These are phyloP conservation scores for Knoxdaviesia capensis DNA, from an alignment of 2,329 filamentous ascomycete species.

Conservation along the genomic window DNA sequence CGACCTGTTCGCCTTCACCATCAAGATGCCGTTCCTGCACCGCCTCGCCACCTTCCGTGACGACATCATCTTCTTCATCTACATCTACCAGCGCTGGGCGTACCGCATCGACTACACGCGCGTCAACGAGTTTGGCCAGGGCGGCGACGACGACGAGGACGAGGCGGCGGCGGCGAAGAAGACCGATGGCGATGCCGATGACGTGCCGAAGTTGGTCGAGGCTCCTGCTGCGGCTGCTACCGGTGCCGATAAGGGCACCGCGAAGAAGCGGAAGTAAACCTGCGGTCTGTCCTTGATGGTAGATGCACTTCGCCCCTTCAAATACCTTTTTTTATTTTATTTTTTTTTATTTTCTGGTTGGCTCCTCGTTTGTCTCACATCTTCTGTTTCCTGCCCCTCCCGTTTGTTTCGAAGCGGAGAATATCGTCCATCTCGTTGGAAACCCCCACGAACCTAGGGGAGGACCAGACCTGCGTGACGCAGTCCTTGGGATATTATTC, in stretches of 20 bases:
- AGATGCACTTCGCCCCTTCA: too few relatives aligned
- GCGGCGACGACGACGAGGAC: slow-evolving; percentile 65
- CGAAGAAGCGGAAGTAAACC: slow-evolving; percentile 19
- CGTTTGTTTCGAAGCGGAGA: too few relatives aligned
- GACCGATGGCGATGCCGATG: background rate
- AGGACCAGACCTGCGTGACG: too few relatives aligned
- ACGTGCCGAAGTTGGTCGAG: slow-evolving; percentile 8
- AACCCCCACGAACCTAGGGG: too few relatives aligned
- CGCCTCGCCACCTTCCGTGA: slow-evolving; percentile 81
- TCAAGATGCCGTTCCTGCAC: slow-evolving; percentile 96
- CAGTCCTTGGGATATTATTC: too few relatives aligned
- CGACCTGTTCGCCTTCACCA: slow-evolving; percentile 94
- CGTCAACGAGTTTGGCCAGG: slow-evolving; percentile 96
- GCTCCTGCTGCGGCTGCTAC: slow-evolving; percentile 18
- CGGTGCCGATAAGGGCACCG: slow-evolving; percentile 26
- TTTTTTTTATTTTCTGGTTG: too few relatives aligned
- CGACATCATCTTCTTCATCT: slow-evolving; percentile 96
- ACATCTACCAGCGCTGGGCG: slow-evolving; percentile 81
- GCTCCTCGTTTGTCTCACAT: too few relatives aligned
- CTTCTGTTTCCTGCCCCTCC: too few relatives aligned
- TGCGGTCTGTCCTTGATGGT: too few relatives aligned
- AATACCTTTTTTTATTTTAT: too few relatives aligned
- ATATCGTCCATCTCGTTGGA: too few relatives aligned
- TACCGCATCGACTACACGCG: slow-evolving; percentile 84
- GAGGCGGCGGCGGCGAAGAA: slow-evolving; percentile 16